Evolutionary conservation across 148 eudicot species (phyloP).

Genomic region (Rhododendron mucronatum): DNA sequence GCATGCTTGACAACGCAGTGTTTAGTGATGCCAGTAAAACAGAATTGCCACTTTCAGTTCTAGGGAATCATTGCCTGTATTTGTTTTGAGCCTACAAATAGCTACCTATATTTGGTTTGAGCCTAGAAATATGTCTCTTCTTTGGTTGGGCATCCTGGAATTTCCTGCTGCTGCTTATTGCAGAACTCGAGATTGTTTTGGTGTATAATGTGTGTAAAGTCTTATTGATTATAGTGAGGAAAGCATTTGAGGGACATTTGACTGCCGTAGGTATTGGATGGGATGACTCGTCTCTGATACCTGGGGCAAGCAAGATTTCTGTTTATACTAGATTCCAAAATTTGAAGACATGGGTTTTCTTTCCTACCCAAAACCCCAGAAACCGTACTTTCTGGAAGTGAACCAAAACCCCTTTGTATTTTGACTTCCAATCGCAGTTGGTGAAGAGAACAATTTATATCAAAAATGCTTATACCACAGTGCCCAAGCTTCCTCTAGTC

Average conservation of each 20-base stretch:
- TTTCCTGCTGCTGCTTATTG: neutral
- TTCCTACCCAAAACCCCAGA: neutral
- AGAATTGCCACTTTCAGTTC: neutral
- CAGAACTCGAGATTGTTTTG: neutral
- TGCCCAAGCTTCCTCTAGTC: neutral
- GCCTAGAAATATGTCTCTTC: neutral
- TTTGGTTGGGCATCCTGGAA: constrained; percentile 7
- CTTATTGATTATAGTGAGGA: too few species aligned
- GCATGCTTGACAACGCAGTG: neutral
- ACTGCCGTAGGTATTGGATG: neutral
- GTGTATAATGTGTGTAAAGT: neutral
- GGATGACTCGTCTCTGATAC: neutral
- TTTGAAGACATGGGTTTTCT: neutral
- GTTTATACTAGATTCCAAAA: neutral
- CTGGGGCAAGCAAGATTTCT: neutral
- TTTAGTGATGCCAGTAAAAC: neutral
- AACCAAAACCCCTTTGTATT: neutral
- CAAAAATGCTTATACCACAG: neutral
- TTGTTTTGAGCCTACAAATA: neutral
- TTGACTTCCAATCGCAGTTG: neutral
- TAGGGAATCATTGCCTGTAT: neutral
- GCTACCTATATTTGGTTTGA: neutral
- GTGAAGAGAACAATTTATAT: constrained; percentile 41
- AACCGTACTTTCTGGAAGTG: neutral
- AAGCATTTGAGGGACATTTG: neutral